These are phyloP conservation scores for Prunus yedoensis DNA, from an alignment of 331 rosid genomes.

Conservation along the genomic window DNA sequence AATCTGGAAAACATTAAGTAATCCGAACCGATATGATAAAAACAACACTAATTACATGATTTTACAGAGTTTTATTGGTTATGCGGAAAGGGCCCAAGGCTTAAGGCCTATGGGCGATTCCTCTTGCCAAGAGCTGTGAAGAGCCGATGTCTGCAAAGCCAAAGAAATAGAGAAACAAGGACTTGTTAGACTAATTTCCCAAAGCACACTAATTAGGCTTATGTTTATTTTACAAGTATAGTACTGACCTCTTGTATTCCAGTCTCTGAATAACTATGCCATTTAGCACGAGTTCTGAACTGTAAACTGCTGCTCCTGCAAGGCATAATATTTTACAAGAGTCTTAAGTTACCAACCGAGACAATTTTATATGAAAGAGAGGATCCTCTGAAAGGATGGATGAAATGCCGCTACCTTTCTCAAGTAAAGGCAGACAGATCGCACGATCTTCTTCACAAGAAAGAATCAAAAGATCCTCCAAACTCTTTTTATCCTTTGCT, in stretches of 20 bases:
- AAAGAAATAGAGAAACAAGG: not conserved
- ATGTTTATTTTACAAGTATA: not conserved
- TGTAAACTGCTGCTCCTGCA: conserved; percentile 55
- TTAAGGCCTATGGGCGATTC: conserved; percentile 4
- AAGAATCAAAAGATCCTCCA: conserved; percentile 51
- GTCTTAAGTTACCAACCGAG: not conserved
- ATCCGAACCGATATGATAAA: not conserved
- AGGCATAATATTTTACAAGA: conserved; percentile 4
- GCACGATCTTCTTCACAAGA: conserved; percentile 64
- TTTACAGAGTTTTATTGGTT: not conserved
- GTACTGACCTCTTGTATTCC: conserved; percentile 57
- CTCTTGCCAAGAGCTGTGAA: conserved; percentile 40
- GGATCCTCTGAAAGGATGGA: not conserved
- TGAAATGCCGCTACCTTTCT: conserved; percentile 38
- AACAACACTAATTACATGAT: not conserved
- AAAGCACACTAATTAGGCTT: no score
- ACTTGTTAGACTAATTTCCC: not conserved
- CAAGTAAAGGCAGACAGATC: conserved; percentile 49
- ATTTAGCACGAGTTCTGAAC: conserved; percentile 61
- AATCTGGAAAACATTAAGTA: not conserved
- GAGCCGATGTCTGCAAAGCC: conserved; percentile 49
- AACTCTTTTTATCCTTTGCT: conserved; percentile 28
- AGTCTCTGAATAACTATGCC: conserved; percentile 73
- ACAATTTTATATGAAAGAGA: conserved; percentile 8
- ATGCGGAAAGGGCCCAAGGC: not conserved